Base-by-base conservation (phyloP, 176 grass and related monocot species). In the Eragrostis curvula region DNA sequence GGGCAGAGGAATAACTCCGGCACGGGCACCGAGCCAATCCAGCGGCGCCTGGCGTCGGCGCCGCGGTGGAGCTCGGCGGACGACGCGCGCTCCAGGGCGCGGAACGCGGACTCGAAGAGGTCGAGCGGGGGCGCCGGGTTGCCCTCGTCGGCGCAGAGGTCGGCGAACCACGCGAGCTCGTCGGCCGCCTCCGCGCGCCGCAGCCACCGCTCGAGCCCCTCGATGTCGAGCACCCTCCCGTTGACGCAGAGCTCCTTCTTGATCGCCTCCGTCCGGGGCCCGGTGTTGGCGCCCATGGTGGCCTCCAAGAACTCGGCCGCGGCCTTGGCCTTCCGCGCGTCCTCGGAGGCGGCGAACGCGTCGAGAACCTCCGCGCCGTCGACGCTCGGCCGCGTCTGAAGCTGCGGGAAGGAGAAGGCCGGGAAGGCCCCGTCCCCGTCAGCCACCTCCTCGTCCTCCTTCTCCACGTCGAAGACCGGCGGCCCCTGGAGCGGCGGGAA, bases 121-220 rank as follows among this genome's bases (percentile, higher is more conserved):
- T 87, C 79, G 23, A 83, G 63, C 43, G 20, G 25, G 16, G 80
- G 88, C 27, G 20, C 23, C 8, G 2, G 17, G 7, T 23, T 11
- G 7, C 2, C 6, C 42, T 90, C 84, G 52, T 69, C 40, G 69
- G 74, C 42, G 88, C 88, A 86, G 43, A 78, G 9, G 18, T 57
- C 84, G 50, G 74, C 36, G 84, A 87, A 90, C 88, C 83, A 90
- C 18, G 76, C 61, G 43, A 90, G 84, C 84, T 90, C 79, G 59
- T 42, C 23, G 43, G 50, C 14, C 10, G 88, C 88, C 52, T 90
- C 74, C 68, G 3, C 4, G 24, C 46, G 44, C 32, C 88, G 84
- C 46, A 90, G 53, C 84, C 79, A 86, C 50, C 79, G 47, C 84
- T 83, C 88, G 23, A 86, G 79, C 60, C 75, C 42, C 14, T 1